Percentiles rank a stretch among this genome's conserved stretches.
phyloP scores from a whole-genome alignment of 768 basidiomycete species.

The Mrakia frigida region DNA sequence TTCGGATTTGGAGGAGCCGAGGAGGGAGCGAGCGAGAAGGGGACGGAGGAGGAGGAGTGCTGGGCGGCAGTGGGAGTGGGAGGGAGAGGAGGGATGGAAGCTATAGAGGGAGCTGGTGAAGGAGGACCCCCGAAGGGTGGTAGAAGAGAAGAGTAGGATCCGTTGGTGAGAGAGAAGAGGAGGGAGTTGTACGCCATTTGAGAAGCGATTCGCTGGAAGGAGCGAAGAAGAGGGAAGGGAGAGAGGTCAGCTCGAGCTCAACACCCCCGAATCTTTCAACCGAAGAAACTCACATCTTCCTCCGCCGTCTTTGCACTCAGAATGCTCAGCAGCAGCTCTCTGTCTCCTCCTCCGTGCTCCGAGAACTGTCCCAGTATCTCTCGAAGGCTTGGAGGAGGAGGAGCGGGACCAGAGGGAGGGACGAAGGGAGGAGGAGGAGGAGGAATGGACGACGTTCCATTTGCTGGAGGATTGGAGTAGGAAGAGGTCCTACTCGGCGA shows the following conservation, averaged over 20 bases:
- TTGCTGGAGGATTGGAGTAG: background rate
- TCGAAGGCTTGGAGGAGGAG: background rate
- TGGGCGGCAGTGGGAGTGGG: too few relatives aligned
- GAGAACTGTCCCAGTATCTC: background rate
- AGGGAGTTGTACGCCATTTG: background rate
- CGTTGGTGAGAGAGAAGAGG: background rate
- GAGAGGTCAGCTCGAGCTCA: background rate
- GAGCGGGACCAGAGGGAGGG: background rate
- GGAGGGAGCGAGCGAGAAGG: too few relatives aligned
- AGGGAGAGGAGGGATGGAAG: background rate
- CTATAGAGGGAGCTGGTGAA: background rate
- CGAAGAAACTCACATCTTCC: background rate
- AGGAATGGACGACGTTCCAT: background rate
- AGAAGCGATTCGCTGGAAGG: background rate
- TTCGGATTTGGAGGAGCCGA: too few relatives aligned
- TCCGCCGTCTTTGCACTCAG: background rate
- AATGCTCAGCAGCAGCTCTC: background rate
- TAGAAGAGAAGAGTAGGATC: too few relatives aligned
- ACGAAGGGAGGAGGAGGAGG: background rate
- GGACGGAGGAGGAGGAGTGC: too few relatives aligned
- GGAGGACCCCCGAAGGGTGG: too few relatives aligned
- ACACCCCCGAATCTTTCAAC: background rate
- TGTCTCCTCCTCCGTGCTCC: background rate
- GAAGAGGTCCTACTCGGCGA: background rate
- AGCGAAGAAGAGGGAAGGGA: background rate